phyloP scores from a whole-genome alignment of 768 basidiomycete genomes.

The Trametes elegans region DNA sequence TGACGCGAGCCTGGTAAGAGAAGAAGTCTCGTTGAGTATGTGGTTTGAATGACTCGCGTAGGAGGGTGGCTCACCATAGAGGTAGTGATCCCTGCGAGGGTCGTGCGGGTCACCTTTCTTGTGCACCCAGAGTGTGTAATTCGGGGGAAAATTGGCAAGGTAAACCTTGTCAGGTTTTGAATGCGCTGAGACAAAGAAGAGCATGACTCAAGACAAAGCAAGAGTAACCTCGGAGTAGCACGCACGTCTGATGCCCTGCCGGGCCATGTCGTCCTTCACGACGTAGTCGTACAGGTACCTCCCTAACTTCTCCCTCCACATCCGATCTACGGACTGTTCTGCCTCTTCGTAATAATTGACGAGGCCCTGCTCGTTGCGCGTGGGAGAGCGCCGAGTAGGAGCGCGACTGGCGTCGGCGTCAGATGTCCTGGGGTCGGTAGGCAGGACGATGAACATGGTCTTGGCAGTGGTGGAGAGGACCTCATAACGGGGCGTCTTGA shows the following conservation, averaged over 20 bases:
- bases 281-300: constrained; percentile 15
- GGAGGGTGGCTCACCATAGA: constrained; percentile 21
- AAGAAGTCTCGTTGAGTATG: background rate
- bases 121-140: constrained; percentile 25
- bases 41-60: background rate
- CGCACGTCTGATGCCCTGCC: constrained; percentile 14
- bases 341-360: constrained; percentile 23
- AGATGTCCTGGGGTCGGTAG: background rate
- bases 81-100: constrained; percentile 23
- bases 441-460: constrained; percentile 8
- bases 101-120: constrained; percentile 22
- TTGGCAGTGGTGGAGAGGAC: background rate
- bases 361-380: constrained; percentile 11
- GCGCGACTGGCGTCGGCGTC: constrained; percentile 12
- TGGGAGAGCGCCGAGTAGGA: background rate
- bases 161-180: background rate
- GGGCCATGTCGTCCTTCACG: constrained; percentile 12
- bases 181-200: background rate
- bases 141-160: constrained; percentile 18
- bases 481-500: constrained; percentile 5
- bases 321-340: background rate
- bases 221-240: background rate
- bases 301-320: constrained; percentile 24
- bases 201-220: background rate
- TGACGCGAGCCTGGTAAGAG: constrained; percentile 13